Base-by-base conservation (phyloP, 192 early-diverging fungal species). In the Backusella parvicylindrica region DNA sequence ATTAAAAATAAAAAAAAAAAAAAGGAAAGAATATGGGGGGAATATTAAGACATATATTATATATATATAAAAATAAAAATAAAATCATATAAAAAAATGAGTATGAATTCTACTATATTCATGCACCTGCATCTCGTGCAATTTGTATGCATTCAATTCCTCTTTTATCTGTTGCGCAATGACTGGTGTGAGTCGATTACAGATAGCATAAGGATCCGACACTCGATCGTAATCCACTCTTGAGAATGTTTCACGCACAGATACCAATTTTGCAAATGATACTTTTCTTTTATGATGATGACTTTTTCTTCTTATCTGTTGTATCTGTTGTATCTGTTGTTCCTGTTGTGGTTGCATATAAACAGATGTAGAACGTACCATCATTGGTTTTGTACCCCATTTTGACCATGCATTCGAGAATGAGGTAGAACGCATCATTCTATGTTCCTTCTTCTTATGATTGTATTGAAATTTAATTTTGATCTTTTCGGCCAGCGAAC, bases 81-180 rank as follows among this genome's bases (percentile, higher is more conserved):
- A n/a, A n/a, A n/a, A n/a, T 84, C 77, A 93, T 28, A 78, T 77
- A 70, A 93, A 91, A 72, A 89, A 91, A 68, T 92, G 91, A 26
- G 93, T 94, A 78, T 92, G 84, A 7, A 80, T 64, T 31, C 84
- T 86, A 68, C 92, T 92, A 23, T 93, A 89, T 73, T 91, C 88
- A 77, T 97, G 96, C 11, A 98, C 92, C 6, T 83, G 77, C 96
- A 99, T 97, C 81, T 99, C 97, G 56, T 87, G 82, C 66, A 91
- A 88, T 84, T 99, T 99, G 85, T 91, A 99, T 40, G 91, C 86
- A 83, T 99, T 99, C 69, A 99, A 80, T 82, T 99, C 97, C 76
- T 95, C 86, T 53, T 97, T 92, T 80, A 99, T 99, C 71, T 84
- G 78, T 65, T 93, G 90, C 53, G 96, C 95, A 64, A 96, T 85